These are phyloP conservation scores for Adiantum capillusveneris DNA, from an alignment of 75 land plant species.

Conservation along the genomic window DNA sequence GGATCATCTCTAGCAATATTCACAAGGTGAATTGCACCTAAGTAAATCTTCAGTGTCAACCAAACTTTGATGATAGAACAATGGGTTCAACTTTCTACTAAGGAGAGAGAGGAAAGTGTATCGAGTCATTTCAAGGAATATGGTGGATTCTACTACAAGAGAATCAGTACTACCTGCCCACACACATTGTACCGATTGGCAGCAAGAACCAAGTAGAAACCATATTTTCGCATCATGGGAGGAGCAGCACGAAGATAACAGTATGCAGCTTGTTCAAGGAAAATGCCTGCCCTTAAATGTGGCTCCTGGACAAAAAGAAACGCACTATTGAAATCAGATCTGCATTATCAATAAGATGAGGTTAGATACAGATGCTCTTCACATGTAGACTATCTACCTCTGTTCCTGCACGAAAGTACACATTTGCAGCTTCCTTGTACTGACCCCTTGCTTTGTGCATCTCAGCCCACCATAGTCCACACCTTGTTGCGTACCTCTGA, in stretches of 20 bases:
- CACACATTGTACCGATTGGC: constrained; percentile 73
- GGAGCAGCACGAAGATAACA: constrained; percentile 74
- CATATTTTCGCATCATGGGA: constrained; percentile 91
- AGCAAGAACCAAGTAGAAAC: constrained; percentile 88
- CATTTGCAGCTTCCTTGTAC: constrained; percentile 74
- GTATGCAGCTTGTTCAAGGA: constrained; percentile 94
- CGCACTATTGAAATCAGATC: not conserved
- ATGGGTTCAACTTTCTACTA: too few relatives aligned
- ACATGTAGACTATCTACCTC: constrained; percentile 56
- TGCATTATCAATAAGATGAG: constrained; percentile 1
- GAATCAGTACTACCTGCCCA: constrained; percentile 84
- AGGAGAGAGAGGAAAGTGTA: too few relatives aligned
- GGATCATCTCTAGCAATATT: too few relatives aligned
- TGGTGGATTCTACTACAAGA: too few relatives aligned
- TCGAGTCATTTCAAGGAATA: too few relatives aligned
- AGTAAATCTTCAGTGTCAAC: too few relatives aligned
- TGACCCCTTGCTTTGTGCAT: constrained; percentile 83
- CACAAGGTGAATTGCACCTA: too few relatives aligned
- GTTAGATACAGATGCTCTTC: not conserved
- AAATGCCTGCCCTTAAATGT: constrained; percentile 71
- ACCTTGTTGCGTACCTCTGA: constrained; percentile 70
- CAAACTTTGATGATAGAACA: too few relatives aligned
- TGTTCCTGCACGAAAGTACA: constrained; percentile 64
- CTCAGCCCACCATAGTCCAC: constrained; percentile 97
- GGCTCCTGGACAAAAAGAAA: constrained; percentile 46